Evolutionary conservation across 257 asterid species (phyloP).

Genomic region (Anisodus tanguticus): DNA sequence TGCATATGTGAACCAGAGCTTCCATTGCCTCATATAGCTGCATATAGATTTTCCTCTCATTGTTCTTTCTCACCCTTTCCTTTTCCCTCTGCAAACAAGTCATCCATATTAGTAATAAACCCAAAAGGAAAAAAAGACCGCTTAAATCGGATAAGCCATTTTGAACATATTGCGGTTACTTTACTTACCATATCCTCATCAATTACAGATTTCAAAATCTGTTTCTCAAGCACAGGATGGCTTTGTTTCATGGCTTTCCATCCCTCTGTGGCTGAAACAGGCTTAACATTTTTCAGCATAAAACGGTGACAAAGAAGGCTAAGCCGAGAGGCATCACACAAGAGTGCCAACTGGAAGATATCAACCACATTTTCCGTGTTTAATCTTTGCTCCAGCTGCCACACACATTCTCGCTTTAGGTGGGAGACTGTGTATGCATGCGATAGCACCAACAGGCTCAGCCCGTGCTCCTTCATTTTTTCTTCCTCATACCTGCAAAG

Average conservation of each 20-base stretch:
- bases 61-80: slow-evolving; percentile 55
- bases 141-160: background rate
- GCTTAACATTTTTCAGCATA: slow-evolving; percentile 61
- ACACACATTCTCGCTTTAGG: slow-evolving; percentile 62
- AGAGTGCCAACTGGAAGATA: slow-evolving; percentile 77
- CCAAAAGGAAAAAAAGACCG: background rate
- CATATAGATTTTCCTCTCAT: slow-evolving; percentile 57
- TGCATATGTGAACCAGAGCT: slow-evolving; percentile 84
- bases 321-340: slow-evolving; percentile 83
- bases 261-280: slow-evolving; percentile 68
- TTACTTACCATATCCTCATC: slow-evolving; percentile 62
- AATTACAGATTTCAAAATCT: slow-evolving; percentile 50
- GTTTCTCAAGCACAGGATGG: slow-evolving; percentile 77
- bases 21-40: slow-evolving; percentile 91
- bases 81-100: slow-evolving; percentile 50
- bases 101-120: background rate
- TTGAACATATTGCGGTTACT: background rate
- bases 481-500: slow-evolving; percentile 71
- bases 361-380: slow-evolving; percentile 67
- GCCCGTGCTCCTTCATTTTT: slow-evolving; percentile 58
- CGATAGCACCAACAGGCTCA: slow-evolving; percentile 70
- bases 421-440: slow-evolving; percentile 69
- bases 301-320: slow-evolving; percentile 74
- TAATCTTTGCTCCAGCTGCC: slow-evolving; percentile 62
- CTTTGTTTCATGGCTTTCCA: slow-evolving; percentile 87